phyloP scores from a whole-genome alignment of 495 filamentous ascomycete genomes.

The Podospora fimiseda region DNA sequence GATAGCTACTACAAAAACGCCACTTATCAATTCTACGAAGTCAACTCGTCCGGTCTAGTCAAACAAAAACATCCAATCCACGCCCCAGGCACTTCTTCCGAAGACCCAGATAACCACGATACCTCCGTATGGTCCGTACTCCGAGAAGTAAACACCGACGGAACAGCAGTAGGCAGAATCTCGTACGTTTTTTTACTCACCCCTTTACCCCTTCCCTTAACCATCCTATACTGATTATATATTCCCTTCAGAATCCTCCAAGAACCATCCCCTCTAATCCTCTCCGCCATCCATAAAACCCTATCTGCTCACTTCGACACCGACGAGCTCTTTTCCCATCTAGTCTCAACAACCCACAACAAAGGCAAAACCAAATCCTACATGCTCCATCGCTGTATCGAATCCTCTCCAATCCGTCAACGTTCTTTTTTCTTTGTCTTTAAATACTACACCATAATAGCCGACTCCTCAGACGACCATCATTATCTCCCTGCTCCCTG shows the following conservation, averaged over 20 bases:
- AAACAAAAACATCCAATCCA: constrained; percentile 12
- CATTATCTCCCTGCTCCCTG: constrained; percentile 45
- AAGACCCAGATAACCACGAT: constrained; percentile 23
- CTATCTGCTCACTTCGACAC: constrained; percentile 45
- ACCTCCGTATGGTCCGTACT: constrained; percentile 39
- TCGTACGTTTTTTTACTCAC: too few species aligned
- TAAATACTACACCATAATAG: constrained; percentile 49
- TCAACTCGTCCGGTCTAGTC: constrained; percentile 36
- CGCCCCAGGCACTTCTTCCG: neutral
- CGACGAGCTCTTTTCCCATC: constrained; percentile 43
- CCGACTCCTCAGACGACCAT: constrained; percentile 26
- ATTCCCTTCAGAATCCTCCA: constrained; percentile 30
- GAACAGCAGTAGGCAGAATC: constrained; percentile 44
- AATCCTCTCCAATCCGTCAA: constrained; percentile 29
- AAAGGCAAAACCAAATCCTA: constrained; percentile 29
- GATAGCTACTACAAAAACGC: constrained; percentile 33
- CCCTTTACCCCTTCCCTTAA: neutral
- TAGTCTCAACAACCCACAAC: constrained; percentile 32
- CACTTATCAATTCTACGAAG: constrained; percentile 46
- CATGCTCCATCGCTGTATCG: constrained; percentile 34
- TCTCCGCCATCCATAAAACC: constrained; percentile 45
- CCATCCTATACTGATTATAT: neutral
- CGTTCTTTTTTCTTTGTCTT: constrained; percentile 49
- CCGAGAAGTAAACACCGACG: constrained; percentile 23
- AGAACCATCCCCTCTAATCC: constrained; percentile 46